phyloP scores from a whole-genome alignment of 208 protist genomes.

The Trypanosomatidae sp. region DNA sequence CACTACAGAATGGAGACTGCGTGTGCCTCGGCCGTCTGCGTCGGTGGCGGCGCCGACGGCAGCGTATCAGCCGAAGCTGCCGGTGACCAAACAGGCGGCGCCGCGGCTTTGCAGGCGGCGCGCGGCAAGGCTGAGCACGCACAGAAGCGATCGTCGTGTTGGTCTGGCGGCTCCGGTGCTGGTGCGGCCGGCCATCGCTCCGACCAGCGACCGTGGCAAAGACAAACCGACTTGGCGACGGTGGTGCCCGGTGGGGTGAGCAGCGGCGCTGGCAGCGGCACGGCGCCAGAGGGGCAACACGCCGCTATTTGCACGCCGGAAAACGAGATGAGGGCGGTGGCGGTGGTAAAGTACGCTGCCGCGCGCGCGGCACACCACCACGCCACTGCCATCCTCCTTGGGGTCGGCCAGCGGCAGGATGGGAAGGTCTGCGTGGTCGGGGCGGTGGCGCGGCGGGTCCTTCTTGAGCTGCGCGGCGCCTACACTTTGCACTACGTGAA shows the following conservation, averaged over 20 bases:
- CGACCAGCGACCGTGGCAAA: neutral
- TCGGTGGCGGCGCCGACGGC: neutral
- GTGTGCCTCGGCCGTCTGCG: constrained; percentile 5
- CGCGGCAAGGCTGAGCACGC: neutral
- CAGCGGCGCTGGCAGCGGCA: neutral
- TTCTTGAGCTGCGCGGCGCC: constrained; percentile 24
- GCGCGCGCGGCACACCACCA: constrained; percentile 38
- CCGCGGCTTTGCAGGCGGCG: neutral
- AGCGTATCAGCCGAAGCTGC: neutral
- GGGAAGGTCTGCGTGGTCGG: constrained; percentile 54
- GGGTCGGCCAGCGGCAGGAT: constrained; percentile 52
- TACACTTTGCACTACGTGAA: constrained; percentile 67
- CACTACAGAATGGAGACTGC: constrained; percentile 80
- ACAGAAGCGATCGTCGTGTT: neutral
- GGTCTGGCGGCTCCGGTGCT: neutral
- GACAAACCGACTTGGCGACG: neutral
- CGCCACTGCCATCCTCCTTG: constrained; percentile 46
- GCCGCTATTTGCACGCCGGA: neutral
- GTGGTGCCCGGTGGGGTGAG: constrained; percentile 3
- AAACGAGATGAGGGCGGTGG: constrained; percentile 21
- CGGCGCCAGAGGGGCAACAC: neutral
- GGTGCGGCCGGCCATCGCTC: neutral
- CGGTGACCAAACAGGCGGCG: neutral
- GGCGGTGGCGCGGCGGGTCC: constrained; percentile 27
- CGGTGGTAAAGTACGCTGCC: constrained; percentile 40